A percentile compares a stretch with the other conserved stretches of the same genome.
Evolutionary conservation across 129 eudicot genomes (phyloP).

Genomic region (Kitagawia praeruptora): DNA sequence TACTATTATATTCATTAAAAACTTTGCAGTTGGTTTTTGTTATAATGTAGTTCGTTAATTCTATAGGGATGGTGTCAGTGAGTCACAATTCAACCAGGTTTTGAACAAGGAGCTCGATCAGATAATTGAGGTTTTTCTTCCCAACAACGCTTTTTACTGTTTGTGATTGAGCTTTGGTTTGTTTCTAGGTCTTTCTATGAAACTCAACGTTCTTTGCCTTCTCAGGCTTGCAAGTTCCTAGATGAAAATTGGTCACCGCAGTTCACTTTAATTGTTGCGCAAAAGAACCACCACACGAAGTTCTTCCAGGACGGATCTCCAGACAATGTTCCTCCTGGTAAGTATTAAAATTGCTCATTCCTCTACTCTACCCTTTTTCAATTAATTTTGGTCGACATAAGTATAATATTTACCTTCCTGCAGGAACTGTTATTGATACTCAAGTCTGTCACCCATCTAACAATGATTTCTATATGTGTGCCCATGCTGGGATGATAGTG

Average conservation of each 20-base stretch:
- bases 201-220: not conserved
- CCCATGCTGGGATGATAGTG: conserved; percentile 82
- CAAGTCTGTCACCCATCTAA: conserved; percentile 67
- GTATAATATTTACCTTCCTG: not conserved
- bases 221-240: conserved; percentile 56
- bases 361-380: not conserved
- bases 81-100: conserved; percentile 76
- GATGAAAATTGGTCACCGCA: conserved; percentile 72
- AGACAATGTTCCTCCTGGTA: conserved; percentile 91
- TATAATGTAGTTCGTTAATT: not conserved
- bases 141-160: not conserved
- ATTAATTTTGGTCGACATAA: not conserved
- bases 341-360: not conserved
- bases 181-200: not conserved
- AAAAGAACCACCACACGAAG: conserved; percentile 83
- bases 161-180: not conserved
- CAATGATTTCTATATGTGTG: conserved; percentile 70
- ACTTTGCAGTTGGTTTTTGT: not conserved
- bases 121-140: conserved; percentile 60
- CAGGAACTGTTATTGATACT: conserved; percentile 74
- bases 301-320: conserved; percentile 56
- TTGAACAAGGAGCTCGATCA: conserved; percentile 72
- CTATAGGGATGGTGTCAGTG: conserved; percentile 81
- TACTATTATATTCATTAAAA: not conserved
- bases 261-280: conserved; percentile 65